A percentile compares a stretch with the other conserved stretches of the same genome.
phyloP scores from a whole-genome alignment of 148 eudicot genomes.

The Nepenthes gracilis region DNA sequence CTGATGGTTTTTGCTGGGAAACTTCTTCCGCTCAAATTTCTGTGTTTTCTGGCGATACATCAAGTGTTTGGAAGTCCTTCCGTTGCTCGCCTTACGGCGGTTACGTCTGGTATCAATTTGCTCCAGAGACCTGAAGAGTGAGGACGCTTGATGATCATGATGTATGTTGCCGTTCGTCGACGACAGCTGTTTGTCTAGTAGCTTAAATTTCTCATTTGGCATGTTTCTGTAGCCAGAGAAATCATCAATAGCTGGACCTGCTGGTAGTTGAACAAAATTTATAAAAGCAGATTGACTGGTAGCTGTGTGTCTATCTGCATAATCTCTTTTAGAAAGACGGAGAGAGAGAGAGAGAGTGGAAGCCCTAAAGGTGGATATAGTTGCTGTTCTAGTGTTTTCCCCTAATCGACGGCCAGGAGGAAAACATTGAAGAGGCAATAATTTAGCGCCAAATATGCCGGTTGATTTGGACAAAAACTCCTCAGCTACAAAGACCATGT shows the following conservation, averaged over 20 bases:
- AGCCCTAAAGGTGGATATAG: neutral
- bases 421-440: neutral
- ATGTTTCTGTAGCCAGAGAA: neutral
- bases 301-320: slow-evolving; percentile 19
- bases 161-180: too few relatives aligned
- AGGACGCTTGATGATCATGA: too few relatives aligned
- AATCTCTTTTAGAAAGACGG: neutral
- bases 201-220: too few relatives aligned
- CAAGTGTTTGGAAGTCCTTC: too few relatives aligned
- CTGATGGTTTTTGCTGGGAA: too few relatives aligned
- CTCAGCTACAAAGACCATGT: slow-evolving; percentile 32
- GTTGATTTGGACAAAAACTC: slow-evolving; percentile 34
- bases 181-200: too few relatives aligned
- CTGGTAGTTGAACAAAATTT: slow-evolving; percentile 5
- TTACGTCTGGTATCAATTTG: too few relatives aligned
- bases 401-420: too few relatives aligned
- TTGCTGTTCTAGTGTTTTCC: neutral
- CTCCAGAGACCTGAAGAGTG: too few relatives aligned
- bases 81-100: too few relatives aligned
- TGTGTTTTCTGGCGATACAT: too few relatives aligned
- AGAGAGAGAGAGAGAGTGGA: slow-evolving; percentile 1
- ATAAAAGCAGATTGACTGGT: slow-evolving; percentile 47
- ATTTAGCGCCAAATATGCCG: slow-evolving; percentile 23
- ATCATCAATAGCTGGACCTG: slow-evolving; percentile 2
- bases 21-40: too few relatives aligned